Evolutionary conservation across 441 rosid species (phyloP), one percentile per base, ranked within the genome.

Genomic region (Biscutella laevigata): DNA sequence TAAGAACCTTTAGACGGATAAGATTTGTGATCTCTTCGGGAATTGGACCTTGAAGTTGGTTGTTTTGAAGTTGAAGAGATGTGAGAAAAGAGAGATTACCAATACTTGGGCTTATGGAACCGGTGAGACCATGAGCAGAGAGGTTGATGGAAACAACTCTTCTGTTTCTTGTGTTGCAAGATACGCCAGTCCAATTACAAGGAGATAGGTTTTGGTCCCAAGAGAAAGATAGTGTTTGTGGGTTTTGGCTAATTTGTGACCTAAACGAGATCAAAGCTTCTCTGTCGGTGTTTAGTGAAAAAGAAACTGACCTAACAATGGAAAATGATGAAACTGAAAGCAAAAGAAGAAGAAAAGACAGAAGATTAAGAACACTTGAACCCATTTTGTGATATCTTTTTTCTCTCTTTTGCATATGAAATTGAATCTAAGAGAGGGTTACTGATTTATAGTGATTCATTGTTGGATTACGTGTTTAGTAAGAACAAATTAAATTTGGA

Each of bases 151-250:
- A 62, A 24, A 42, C 2, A 19, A 77, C 80, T 62, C 83, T 67
- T 13, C 48, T 40, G 54, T 14, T 20, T 1, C 30, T 20, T 7
- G 20, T 21, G 53, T 57, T 50, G 74, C 83, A 80, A 51, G 45
- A 11, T 52, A 77, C 74, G 28, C 83, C 76, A 0, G 77, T 62
- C 83, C 86, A 77, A 9, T 62, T 66, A 57, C 81, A 80, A 8
- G 79, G 79, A 5, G 73, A 64, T 7, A 34, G 47, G 75, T 41
- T 71, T 29, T 8, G 35, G 42, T 64, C 51, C 83, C 81, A 80
- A 12, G 74, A 64, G 49, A 74, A 67, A 3, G 74, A 58, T 7
- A 66, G 65, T 1, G 58, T 39, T 8, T 58, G 27, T 11, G 66
- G 12, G 19, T 4, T 41, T 6, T n/a, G 22, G 55, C 7, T 67